These are phyloP conservation scores for Fusarium austroafricanum DNA, from an alignment of 2,329 filamentous ascomycete species.

Conservation along the genomic window DNA sequence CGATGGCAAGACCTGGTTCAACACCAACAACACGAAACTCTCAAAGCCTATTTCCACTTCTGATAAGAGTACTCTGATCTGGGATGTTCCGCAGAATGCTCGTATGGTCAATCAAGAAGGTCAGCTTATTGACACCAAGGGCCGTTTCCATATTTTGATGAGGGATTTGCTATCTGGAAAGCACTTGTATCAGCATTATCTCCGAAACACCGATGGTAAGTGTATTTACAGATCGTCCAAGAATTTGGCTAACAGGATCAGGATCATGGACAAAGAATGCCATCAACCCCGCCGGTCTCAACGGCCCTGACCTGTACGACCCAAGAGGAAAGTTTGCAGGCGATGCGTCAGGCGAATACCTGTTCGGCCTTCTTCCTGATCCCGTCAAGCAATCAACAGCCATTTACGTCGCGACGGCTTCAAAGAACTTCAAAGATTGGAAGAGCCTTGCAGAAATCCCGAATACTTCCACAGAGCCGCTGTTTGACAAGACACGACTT, in stretches of 20 bases:
- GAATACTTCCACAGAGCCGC: constrained; percentile 24
- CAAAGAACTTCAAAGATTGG: constrained; percentile 22
- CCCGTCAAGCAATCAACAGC: neutral
- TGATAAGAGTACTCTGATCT: constrained; percentile 17
- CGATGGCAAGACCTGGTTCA: constrained; percentile 30
- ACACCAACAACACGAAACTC: constrained; percentile 20
- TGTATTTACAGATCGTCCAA: rapidly evolving
- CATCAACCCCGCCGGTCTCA: constrained; percentile 19
- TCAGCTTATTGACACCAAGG: constrained; percentile 22
- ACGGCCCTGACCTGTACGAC: constrained; percentile 30
- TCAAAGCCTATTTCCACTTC: constrained; percentile 23
- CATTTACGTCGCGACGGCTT: constrained; percentile 23
- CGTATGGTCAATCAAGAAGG: constrained; percentile 37
- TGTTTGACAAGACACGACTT: constrained; percentile 19
- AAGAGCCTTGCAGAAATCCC: constrained; percentile 16
- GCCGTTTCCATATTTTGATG: constrained; percentile 31
- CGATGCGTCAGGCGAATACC: constrained; percentile 20
- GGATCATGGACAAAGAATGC: constrained; percentile 32
- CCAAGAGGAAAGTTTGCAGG: constrained; percentile 33
- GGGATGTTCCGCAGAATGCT: constrained; percentile 30
- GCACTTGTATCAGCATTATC: constrained; percentile 30
- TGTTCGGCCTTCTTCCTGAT: constrained; percentile 23
- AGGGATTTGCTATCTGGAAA: constrained; percentile 22
- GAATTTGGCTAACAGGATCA: neutral
- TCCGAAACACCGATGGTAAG: constrained; percentile 11